phyloP scores from a whole-genome alignment of 306 rosid species.

The Cucumis melo region DNA sequence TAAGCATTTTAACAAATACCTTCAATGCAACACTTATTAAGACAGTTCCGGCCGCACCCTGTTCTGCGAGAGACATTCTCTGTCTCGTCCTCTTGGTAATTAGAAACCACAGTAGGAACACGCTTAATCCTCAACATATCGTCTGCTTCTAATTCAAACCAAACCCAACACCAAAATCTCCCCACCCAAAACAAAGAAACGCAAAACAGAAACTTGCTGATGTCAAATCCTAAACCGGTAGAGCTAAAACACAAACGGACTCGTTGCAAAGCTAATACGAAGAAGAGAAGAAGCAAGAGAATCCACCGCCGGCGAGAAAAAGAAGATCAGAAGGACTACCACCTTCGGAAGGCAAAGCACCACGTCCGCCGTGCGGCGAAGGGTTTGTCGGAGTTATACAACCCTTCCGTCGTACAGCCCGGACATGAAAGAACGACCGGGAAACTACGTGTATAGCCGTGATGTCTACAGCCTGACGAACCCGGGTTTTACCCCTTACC shows the following conservation, averaged over 20 bases:
- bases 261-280: not conserved
- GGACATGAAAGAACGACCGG: conserved; percentile 66
- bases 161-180: conserved; percentile 9
- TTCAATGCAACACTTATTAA: conserved; percentile 61
- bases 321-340: conserved; percentile 98
- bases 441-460: conserved; percentile 79
- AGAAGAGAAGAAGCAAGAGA: not conserved
- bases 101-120: conserved; percentile 84
- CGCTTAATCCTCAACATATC: conserved; percentile 76
- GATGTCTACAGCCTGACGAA: conserved; percentile 68
- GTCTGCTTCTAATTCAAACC: not conserved
- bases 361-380: conserved; percentile 99
- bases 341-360: conserved; percentile 99
- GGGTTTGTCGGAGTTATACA: conserved; percentile 59
- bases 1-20: conserved; percentile 27
- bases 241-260: not conserved
- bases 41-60: conserved; percentile 77
- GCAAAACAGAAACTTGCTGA: not conserved
- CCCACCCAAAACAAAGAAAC: not conserved
- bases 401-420: conserved; percentile 64
- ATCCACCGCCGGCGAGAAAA: conserved; percentile 95
- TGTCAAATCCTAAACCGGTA: conserved; percentile 1
- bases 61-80: conserved; percentile 34
- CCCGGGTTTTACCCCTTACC: conserved; percentile 54
- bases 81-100: conserved; percentile 67